phyloP scores from a whole-genome alignment of 768 basidiomycete species.

The Leccinum subtestaceum region DNA sequence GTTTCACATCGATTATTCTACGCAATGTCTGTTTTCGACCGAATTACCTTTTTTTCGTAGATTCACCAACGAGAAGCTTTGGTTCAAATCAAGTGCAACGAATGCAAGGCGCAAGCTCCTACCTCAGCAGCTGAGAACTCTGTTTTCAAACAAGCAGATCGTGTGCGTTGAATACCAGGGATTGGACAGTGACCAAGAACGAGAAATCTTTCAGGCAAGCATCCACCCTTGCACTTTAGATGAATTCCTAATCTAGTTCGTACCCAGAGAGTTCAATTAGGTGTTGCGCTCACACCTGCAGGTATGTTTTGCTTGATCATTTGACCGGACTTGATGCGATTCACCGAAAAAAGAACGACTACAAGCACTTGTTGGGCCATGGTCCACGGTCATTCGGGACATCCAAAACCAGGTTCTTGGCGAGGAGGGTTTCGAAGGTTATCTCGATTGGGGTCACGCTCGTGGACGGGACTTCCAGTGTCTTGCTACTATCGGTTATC shows the following conservation, averaged over 20 bases:
- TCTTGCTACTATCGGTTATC: constrained; percentile 37
- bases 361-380: constrained; percentile 47
- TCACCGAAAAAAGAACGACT: constrained; percentile 40
- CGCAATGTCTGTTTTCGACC: background rate
- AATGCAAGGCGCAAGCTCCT: constrained; percentile 32
- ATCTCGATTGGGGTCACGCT: constrained; percentile 42
- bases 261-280: constrained; percentile 48
- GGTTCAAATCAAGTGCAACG: constrained; percentile 30
- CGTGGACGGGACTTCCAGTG: constrained; percentile 48
- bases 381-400: constrained; percentile 41
- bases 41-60: constrained; percentile 2
- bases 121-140: constrained; percentile 31
- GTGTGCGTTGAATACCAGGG: constrained; percentile 53
- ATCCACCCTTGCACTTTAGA: background rate
- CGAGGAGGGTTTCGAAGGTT: constrained; percentile 36
- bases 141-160: constrained; percentile 46
- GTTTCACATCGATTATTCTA: constrained; percentile 6
- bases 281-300: constrained; percentile 48
- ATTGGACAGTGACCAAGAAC: constrained; percentile 51
- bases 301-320: constrained; percentile 30
- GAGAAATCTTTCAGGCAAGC: constrained; percentile 62
- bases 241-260: background rate
- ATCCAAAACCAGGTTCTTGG: constrained; percentile 37
- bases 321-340: background rate
- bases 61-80: constrained; percentile 38